phyloP scores from a whole-genome alignment of 805 yeast genomes.

The Nakazawaea wyomingensis region DNA sequence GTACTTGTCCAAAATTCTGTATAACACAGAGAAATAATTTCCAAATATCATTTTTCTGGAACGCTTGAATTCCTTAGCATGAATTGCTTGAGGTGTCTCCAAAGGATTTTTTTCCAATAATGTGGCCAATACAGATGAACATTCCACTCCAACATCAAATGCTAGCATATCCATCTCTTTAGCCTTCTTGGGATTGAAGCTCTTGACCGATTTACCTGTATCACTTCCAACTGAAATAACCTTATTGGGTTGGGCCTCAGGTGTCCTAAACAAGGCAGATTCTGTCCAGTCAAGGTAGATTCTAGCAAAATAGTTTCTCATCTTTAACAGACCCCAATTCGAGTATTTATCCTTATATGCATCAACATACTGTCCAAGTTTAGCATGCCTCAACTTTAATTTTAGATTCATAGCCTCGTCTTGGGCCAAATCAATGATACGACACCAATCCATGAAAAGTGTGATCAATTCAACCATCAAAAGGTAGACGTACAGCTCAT shows the following conservation, averaged over 20 bases:
- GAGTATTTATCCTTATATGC: constrained; percentile 17
- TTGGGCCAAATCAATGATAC: constrained; percentile 27
- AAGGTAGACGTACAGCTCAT: constrained; percentile 9
- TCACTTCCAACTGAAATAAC: constrained; percentile 18
- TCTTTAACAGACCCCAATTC: constrained; percentile 10
- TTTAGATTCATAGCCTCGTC: constrained; percentile 25
- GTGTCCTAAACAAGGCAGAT: constrained; percentile 26
- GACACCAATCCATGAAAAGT: constrained; percentile 19
- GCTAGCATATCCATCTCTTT: constrained; percentile 43
- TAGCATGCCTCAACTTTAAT: constrained; percentile 35
- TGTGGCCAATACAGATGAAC: constrained; percentile 52
- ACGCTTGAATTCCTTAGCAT: constrained; percentile 46
- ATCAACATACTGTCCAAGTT: constrained; percentile 29
- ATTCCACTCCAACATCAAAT: constrained; percentile 59
- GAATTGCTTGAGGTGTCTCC: constrained; percentile 53
- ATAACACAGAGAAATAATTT: constrained; percentile 60
- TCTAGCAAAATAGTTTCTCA: constrained; percentile 24
- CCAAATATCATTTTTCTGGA: constrained; percentile 61
- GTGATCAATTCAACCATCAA: neutral
- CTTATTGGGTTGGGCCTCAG: constrained; percentile 19
- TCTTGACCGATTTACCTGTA: neutral
- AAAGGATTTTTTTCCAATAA: constrained; percentile 52
- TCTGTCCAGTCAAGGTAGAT: constrained; percentile 29
- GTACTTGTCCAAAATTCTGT: constrained; percentile 44
- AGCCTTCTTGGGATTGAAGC: constrained; percentile 15